phyloP scores from a whole-genome alignment of 108 stramenopile genomes.

The Skeletonema potamos region DNA sequence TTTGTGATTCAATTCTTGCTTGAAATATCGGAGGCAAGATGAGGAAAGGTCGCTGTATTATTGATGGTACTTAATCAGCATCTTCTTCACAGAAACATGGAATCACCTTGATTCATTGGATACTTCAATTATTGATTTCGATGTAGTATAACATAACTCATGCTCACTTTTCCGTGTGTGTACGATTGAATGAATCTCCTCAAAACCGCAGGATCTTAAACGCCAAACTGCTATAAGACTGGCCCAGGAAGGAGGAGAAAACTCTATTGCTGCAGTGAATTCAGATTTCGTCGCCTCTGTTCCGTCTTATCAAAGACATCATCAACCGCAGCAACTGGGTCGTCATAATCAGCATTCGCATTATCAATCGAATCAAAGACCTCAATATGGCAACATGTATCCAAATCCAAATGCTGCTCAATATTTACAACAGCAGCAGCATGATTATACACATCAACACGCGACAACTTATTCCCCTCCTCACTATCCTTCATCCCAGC shows the following conservation, averaged over 20 bases:
- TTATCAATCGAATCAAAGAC: not conserved
- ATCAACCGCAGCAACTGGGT: slow-evolving; percentile 1
- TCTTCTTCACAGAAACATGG: not conserved
- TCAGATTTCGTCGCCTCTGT: not conserved
- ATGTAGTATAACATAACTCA: not conserved
- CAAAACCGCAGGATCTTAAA: slow-evolving; percentile 59
- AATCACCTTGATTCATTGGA: not conserved
- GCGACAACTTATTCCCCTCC: not conserved
- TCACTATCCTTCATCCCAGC: not conserved
- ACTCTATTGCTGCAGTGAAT: slow-evolving; percentile 23
- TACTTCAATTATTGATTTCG: not conserved
- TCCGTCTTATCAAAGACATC: not conserved
- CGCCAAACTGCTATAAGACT: slow-evolving; percentile 67
- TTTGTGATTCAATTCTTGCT: not conserved
- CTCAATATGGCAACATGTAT: slow-evolving; percentile 1
- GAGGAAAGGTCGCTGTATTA: not conserved
- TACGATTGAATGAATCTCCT: not conserved
- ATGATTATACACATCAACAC: not conserved
- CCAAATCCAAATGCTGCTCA: slow-evolving; percentile 4
- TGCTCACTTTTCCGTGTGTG: slow-evolving; percentile 8
- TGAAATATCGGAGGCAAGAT: not conserved
- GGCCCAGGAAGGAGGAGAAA: slow-evolving; percentile 51
- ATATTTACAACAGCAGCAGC: not conserved
- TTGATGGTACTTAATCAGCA: not conserved
- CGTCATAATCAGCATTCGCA: not conserved